Base-by-base conservation (phyloP, 1,139 yeast genomes). In the Diutina siamensis region DNA sequence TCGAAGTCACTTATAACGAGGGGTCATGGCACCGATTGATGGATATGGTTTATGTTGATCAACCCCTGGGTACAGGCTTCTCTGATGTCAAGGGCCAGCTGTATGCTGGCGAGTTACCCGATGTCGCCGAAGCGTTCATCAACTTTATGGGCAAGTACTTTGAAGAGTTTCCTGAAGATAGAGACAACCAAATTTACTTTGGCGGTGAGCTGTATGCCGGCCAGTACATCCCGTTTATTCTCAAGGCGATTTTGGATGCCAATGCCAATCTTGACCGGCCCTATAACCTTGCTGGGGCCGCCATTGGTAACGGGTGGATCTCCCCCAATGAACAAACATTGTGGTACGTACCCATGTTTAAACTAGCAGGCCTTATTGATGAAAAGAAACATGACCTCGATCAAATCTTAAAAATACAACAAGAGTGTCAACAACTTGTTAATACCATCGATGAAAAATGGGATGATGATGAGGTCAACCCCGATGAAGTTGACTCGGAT, bases 161-260 rank as follows among this genome's bases (percentile, higher is more conserved):
- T 54, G 69, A 72, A 48, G 57, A 80, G 4, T 92, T 92, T 59
- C 96, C 97, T 0, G 80, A 83, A 46, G 88, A 85, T 52, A 53
- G 63, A 12, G 58, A 58, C 13, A 80, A 84, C 51, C 84, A 85
- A 33, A 65, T 92, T 4, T 80, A 78, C 53, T 61, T 92, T 44
- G 95, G 96, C 0, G 99, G 99, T 22, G 98, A 92, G 63, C 85
- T 95, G 53, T 94, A 82, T 64, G 97, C 98, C 1, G 99, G 99
- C 21, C 97, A 92, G 60, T 92, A 87, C 60, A 83, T 92, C 48
- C 98, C 98, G 1, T 86, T 83, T 60, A 75, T 89, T 48, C 94
- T 94, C 0, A 65, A 74, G 44, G 79, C 77, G 1, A 71, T 89
- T 17, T 55, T 78, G 46, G 64, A 73, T 1, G 61, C 73, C 45